Percentiles rank a stretch among this genome's conserved stretches.
These are phyloP conservation scores for Rickenella mellea DNA, from an alignment of 768 basidiomycete species.

Conservation along the genomic window DNA sequence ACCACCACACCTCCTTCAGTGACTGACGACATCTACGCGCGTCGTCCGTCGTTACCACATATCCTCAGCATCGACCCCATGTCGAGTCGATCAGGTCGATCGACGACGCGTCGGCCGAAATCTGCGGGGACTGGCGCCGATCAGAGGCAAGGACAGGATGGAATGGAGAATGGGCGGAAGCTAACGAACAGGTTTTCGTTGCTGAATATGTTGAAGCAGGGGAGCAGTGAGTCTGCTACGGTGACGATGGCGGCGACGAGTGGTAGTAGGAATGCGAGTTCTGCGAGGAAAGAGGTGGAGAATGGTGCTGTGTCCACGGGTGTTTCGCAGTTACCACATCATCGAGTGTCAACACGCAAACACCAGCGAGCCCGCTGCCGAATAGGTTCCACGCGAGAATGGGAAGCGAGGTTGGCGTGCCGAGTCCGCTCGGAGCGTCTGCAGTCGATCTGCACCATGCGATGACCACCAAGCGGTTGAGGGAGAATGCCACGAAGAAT, in stretches of 20 bases:
- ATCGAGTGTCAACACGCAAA: background rate
- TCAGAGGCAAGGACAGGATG: slow-evolving; percentile 22
- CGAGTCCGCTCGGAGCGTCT: background rate
- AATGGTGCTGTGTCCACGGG: background rate
- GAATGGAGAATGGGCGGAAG: background rate
- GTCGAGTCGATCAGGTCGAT: slow-evolving; percentile 13
- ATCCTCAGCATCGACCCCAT: slow-evolving; percentile 16
- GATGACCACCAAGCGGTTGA: slow-evolving; percentile 14
- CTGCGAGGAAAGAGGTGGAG: background rate
- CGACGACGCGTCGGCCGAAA: slow-evolving; percentile 46
- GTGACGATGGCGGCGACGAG: background rate
- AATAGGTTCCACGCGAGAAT: background rate
- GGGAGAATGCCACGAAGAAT: background rate
- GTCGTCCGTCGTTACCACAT: slow-evolving; percentile 66
- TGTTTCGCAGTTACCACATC: slow-evolving; percentile 2
- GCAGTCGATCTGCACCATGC: slow-evolving; percentile 14
- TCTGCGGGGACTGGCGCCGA: slow-evolving; percentile 68
- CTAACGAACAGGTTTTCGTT: slow-evolving; percentile 2
- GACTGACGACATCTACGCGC: slow-evolving; percentile 17
- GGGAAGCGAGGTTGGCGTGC: background rate
- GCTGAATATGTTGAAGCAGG: slow-evolving; percentile 3
- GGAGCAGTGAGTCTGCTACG: background rate
- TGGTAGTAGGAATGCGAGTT: background rate
- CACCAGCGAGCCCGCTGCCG: slow-evolving; percentile 3
- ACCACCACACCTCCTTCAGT: slow-evolving; percentile 13